Conservation (phyloP, 192 early-diverging fungal genomes). For the Podila clonocystis region DNA sequence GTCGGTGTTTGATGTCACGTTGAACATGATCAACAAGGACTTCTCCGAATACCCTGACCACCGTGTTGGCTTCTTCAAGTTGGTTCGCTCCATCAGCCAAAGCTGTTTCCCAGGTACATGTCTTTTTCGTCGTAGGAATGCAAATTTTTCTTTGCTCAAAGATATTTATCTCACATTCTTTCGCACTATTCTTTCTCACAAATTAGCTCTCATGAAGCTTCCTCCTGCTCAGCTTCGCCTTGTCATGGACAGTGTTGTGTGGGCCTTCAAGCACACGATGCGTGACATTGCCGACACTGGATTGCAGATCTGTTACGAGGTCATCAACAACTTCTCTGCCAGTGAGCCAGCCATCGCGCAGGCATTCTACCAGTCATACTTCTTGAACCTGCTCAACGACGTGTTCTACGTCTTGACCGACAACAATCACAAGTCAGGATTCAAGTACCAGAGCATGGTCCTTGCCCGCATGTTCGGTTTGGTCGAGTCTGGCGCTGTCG, state of each 20-base stretch:
- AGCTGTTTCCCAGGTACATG: constrained; percentile 87
- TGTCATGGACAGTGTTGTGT: constrained; percentile 94
- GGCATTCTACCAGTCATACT: constrained; percentile 93
- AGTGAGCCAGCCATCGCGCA: constrained; percentile 81
- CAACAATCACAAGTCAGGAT: constrained; percentile 98
- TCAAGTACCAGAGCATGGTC: constrained; percentile 91
- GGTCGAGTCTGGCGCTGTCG: constrained; percentile 83
- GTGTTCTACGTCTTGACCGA: constrained; percentile 97
- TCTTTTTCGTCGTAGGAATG: background rate
- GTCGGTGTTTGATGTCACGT: constrained; percentile 94
- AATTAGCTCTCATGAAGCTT: constrained; percentile 81
- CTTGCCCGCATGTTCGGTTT: constrained; percentile 91
- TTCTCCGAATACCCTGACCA: constrained; percentile 98
- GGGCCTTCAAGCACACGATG: constrained; percentile 99
- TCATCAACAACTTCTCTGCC: constrained; percentile 87
- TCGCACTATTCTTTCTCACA: constrained; percentile 2
- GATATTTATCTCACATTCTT: constrained; percentile 8
- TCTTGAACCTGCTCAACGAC: constrained; percentile 91
- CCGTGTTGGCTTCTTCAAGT: constrained; percentile 92
- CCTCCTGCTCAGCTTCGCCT: constrained; percentile 90
- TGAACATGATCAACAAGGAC: constrained; percentile 99
- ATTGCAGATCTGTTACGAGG: constrained; percentile 85
- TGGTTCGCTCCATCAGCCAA: constrained; percentile 90
- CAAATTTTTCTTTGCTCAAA: background rate
- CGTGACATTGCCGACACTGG: constrained; percentile 96